A percentile compares a stretch with the other conserved stretches of the same genome.
Conservation (phyloP, 176 grass and related monocot species). For the Guadua angustifolia region DNA sequence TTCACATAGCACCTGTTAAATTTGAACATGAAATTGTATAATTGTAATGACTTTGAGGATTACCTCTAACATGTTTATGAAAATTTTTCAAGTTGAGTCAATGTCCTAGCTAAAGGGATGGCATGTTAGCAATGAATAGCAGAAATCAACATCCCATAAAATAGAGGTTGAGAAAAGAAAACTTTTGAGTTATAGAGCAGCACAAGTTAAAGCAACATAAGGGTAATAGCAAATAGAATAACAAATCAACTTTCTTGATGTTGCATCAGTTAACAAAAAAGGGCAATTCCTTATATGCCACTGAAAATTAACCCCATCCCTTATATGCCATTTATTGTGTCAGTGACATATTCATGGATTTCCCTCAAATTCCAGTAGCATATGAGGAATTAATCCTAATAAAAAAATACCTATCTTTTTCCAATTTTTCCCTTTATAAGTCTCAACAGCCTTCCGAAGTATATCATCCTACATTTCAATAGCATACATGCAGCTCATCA, state of each 20-base stretch:
- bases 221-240: neutral
- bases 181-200: neutral
- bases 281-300: too few species aligned
- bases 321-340: too few species aligned
- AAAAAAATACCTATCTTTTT: constrained; percentile 81
- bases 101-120: neutral
- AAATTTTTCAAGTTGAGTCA: neutral
- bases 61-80: neutral
- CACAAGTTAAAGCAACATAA: neutral
- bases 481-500: constrained; percentile 36
- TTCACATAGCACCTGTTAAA: neutral
- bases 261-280: constrained; percentile 1
- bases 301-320: too few species aligned
- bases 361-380: too few species aligned
- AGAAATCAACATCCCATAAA: neutral
- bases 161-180: constrained; percentile 11
- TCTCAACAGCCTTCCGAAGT: constrained; percentile 73
- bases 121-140: neutral
- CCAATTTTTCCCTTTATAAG: constrained; percentile 87
- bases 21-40: neutral
- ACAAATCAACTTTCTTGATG: constrained; percentile 4
- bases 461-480: constrained; percentile 72
- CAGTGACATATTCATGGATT: too few species aligned
- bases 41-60: neutral
- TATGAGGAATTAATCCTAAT: too few species aligned